Percentiles rank a stretch among this genome's conserved stretches.
Evolutionary conservation across 169 alveolate species (phyloP).

Genomic region (Plasmodium vinckei): DNA sequence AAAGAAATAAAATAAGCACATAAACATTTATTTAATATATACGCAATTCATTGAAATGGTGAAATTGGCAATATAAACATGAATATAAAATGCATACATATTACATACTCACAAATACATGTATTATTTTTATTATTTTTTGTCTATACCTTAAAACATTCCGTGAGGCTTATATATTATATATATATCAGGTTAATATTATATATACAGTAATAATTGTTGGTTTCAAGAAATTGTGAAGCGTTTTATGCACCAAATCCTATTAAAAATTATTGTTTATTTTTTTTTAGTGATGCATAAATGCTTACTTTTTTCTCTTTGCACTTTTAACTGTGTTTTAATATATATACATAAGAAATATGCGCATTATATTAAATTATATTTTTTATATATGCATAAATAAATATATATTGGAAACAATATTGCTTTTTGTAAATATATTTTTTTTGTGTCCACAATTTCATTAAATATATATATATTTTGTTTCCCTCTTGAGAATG

Average conservation of each 20-base stretch:
- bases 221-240: constrained; percentile 8
- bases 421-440: background rate
- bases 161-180: background rate
- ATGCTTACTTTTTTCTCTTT: constrained; percentile 23
- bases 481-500: constrained; percentile 7
- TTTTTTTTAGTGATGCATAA: constrained; percentile 12
- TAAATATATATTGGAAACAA: background rate
- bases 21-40: too few species aligned
- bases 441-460: constrained; percentile 39
- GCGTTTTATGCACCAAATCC: constrained; percentile 51
- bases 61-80: background rate
- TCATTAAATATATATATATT: constrained; percentile 6
- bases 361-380: background rate
- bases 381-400: background rate
- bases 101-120: background rate
- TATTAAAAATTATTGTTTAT: constrained; percentile 10
- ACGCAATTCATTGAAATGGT: too few species aligned
- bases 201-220: constrained; percentile 17
- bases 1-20: too few species aligned
- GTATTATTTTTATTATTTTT: background rate
- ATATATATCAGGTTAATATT: constrained; percentile 1
- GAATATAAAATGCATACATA: background rate
- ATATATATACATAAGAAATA: constrained; percentile 12
- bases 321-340: constrained; percentile 16
- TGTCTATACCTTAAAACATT: constrained; percentile 46